Conservation (phyloP, 768 basidiomycete species). For the Suillus bovinus region DNA sequence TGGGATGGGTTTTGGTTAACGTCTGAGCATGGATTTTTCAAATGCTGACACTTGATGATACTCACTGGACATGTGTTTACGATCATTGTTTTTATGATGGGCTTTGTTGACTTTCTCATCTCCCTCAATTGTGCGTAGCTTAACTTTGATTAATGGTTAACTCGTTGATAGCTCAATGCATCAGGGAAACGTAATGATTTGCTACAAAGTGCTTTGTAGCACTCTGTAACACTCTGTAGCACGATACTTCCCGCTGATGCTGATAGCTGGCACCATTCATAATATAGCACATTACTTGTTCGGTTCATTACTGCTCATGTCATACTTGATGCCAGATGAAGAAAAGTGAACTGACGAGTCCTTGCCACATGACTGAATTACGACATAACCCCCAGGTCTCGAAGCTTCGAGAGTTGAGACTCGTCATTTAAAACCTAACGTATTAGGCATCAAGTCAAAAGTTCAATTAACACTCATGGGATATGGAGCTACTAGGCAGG, state of each 20-base stretch:
- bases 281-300: background rate
- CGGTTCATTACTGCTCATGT: background rate
- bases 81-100: background rate
- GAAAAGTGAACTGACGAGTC: background rate
- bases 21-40: background rate
- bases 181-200: no score
- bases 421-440: no score
- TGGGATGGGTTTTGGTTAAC: constrained; percentile 6
- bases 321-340: background rate
- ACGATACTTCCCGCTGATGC: no score
- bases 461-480: no score
- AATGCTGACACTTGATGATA: background rate
- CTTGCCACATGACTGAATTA: no score
- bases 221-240: no score
- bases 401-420: no score
- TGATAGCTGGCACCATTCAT: background rate
- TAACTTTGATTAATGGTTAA: background rate
- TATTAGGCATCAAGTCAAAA: no score
- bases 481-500: background rate
- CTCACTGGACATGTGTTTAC: background rate
- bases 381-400: no score
- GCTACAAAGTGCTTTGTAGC: no score
- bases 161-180: no score
- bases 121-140: background rate
- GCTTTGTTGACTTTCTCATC: background rate